Evolutionary conservation across 2,329 filamentous ascomycete genomes (phyloP).

Genomic region (Claviceps fusiformis): DNA sequence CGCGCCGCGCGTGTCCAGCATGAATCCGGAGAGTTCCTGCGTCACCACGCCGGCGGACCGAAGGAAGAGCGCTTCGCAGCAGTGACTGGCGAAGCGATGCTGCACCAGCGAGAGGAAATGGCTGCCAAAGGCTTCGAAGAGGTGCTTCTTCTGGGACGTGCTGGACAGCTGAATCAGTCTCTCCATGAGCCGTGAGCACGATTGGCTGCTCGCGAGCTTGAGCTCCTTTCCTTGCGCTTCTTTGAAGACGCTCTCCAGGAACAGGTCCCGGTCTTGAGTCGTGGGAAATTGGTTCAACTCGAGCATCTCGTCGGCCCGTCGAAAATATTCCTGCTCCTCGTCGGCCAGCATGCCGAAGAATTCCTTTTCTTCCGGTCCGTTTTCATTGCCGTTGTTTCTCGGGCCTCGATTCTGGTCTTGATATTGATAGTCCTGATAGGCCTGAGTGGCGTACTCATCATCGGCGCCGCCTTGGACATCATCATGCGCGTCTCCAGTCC

Average conservation of each 20-base stretch:
- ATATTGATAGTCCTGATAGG: slow-evolving; percentile 9
- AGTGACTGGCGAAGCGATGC: slow-evolving; percentile 94
- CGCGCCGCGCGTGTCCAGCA: slow-evolving; percentile 29
- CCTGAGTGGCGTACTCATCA: neutral
- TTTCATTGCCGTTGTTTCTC: neutral
- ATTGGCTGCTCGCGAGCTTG: slow-evolving; percentile 91
- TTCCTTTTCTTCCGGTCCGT: slow-evolving; percentile 40
- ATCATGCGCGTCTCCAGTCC: slow-evolving; percentile 9
- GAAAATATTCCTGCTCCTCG: slow-evolving; percentile 92
- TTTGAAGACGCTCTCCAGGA: slow-evolving; percentile 69
- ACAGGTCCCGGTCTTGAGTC: slow-evolving; percentile 55
- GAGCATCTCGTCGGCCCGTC: slow-evolving; percentile 75
- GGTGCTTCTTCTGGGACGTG: slow-evolving; percentile 64
- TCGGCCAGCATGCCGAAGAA: slow-evolving; percentile 92
- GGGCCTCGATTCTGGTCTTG: slow-evolving; percentile 10
- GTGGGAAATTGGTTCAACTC: slow-evolving; percentile 78
- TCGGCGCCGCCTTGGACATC: neutral
- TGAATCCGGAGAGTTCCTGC: slow-evolving; percentile 47
- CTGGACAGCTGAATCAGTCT: slow-evolving; percentile 73
- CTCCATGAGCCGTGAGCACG: slow-evolving; percentile 87
- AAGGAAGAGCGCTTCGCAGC: slow-evolving; percentile 85
- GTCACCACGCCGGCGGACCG: slow-evolving; percentile 68
- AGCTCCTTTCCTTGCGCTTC: slow-evolving; percentile 88
- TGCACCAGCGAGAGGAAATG: slow-evolving; percentile 85
- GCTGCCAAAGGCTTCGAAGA: slow-evolving; percentile 74